Conservation (phyloP, 116 monocot species). For the Posidonia oceanica region DNA sequence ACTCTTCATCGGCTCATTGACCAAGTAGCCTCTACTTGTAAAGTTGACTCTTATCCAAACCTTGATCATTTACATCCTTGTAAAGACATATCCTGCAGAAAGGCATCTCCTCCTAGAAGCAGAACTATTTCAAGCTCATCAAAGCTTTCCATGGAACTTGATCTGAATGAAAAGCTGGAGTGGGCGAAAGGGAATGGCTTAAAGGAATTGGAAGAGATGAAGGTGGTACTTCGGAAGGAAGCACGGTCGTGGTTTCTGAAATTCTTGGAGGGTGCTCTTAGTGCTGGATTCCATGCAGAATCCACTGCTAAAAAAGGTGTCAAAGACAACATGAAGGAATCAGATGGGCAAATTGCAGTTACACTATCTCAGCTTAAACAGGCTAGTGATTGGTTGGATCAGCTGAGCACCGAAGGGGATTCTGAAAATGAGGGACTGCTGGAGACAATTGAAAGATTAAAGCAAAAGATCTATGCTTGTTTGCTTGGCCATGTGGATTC, state of each 20-base stretch:
- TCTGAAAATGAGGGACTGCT: constrained; percentile 13
- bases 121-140: constrained; percentile 15
- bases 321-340: constrained; percentile 27
- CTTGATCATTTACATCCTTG: constrained; percentile 4
- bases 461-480: constrained; percentile 67
- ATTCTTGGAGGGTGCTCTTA: constrained; percentile 55
- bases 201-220: constrained; percentile 58
- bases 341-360: constrained; percentile 44
- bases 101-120: constrained; percentile 7
- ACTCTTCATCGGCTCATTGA: constrained; percentile 44
- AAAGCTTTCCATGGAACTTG: constrained; percentile 20
- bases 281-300: constrained; percentile 37
- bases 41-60: constrained; percentile 12
- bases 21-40: constrained; percentile 20
- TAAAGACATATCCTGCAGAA: constrained; percentile 23
- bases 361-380: constrained; percentile 72
- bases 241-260: constrained; percentile 66
- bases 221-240: constrained; percentile 41
- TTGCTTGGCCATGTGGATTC: constrained; percentile 51
- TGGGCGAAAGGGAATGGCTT: constrained; percentile 53
- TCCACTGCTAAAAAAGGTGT: constrained; percentile 15
- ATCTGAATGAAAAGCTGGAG: constrained; percentile 44
- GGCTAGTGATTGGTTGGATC: constrained; percentile 68
- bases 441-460: constrained; percentile 46
- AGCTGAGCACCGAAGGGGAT: constrained; percentile 22